Conservation (phyloP, 2,329 filamentous ascomycete genomes). For the Cephalotrichum gorgonifer region DNA sequence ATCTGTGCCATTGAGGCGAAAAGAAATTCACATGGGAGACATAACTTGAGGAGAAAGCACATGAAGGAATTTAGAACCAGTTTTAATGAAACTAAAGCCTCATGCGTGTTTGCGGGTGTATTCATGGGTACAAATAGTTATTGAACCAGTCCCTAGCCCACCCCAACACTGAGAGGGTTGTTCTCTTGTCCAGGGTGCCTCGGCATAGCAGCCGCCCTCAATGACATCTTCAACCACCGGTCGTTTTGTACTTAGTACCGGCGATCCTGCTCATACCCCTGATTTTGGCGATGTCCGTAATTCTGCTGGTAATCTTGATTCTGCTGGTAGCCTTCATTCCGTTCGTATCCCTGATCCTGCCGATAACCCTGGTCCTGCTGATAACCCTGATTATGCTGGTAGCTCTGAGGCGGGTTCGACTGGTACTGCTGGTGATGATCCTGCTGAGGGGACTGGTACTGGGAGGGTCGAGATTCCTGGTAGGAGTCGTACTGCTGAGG, state of each 20-base stretch:
- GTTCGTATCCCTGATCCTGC: constrained; percentile 2
- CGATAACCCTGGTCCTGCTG: not conserved
- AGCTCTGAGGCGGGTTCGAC: not conserved
- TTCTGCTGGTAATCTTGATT: not conserved
- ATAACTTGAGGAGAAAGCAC: too few relatives aligned
- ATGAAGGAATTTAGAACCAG: too few relatives aligned
- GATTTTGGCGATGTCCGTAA: not conserved
- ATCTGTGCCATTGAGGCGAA: too few relatives aligned
- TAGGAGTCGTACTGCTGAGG: constrained; percentile 10
- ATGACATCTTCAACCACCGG: too few relatives aligned
- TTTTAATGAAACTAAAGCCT: too few relatives aligned
- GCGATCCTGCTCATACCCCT: not conserved
- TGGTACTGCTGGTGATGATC: constrained; percentile 5
- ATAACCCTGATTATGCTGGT: not conserved
- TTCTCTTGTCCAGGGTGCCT: too few relatives aligned
- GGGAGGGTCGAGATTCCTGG: not conserved
- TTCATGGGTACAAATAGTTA: too few relatives aligned
- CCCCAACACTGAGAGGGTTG: too few relatives aligned
- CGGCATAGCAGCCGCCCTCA: too few relatives aligned
- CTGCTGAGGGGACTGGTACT: constrained; percentile 8
- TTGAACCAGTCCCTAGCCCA: too few relatives aligned
- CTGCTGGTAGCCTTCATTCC: not conserved
- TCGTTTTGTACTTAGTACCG: not conserved
- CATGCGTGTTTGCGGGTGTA: too few relatives aligned
- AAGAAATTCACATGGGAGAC: too few relatives aligned